Base-by-base conservation (phyloP, 768 basidiomycete species). In the Phylloporus rhodoxanthus region DNA sequence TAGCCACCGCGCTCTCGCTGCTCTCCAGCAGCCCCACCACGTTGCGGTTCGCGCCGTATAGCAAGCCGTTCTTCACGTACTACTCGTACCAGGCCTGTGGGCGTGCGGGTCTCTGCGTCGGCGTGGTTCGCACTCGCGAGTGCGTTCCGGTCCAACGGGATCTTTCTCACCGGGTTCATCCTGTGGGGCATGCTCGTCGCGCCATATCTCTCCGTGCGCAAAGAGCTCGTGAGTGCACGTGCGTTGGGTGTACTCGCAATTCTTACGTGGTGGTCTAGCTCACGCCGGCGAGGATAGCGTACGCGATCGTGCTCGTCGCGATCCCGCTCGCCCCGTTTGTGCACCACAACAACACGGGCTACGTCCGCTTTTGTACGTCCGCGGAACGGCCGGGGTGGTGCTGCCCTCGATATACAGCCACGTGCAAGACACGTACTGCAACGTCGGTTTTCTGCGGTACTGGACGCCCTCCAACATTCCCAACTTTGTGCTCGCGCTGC, bases 391-490 rank as follows among this genome's bases (percentile, higher is more conserved):
- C 71, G 8, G 59, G 45, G 4, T 98, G 94, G 94, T 97, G 95
- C 67, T 81, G 5, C 91, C 92, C 0, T 79, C 81, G 13, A 81
- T 91, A 48, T 99, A 98, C 66, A 70, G 79, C 9, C 79, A 90
- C 61, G 87, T 87, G 2, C 95, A 99, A 64, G 69, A 69, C 5
- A 73, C 76, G 46, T 97, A 98, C 66, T 99, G 95, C 96, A 75
- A 87, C 62, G 71, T 77, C 38, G 92, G 94, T 14, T 80, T 94
- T 55, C 67, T 99, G 53, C 79, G 74, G 3, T 98, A 98, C 67
- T 99, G 91, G 91, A 84, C 84, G 0, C 53, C 71, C 20, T 69
- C 77, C 26, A 94, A 99, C 67, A 58, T 91, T 2, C 96, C 96
- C 40, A 96, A 97, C 67, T 88, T 97, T 62, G 55, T 91, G 52